Evolutionary conservation across 2,329 filamentous ascomycete genomes (phyloP).

Genomic region (Beauveria scarabaeidicola): DNA sequence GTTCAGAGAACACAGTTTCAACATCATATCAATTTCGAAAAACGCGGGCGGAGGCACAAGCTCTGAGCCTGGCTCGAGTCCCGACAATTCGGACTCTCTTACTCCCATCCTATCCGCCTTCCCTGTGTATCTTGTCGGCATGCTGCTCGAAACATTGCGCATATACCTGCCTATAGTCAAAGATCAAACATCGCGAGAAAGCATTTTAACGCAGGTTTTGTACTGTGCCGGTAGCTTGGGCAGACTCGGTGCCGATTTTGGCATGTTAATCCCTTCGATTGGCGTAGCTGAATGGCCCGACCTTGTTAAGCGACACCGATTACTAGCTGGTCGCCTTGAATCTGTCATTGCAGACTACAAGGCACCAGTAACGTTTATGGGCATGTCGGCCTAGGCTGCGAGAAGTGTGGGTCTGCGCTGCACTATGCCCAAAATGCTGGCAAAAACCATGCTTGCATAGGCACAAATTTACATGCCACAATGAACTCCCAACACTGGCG

Average conservation of each 20-base stretch:
- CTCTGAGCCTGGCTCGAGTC: neutral
- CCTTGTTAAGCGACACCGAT: constrained; percentile 77
- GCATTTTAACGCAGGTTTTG: constrained; percentile 81
- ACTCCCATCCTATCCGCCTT: constrained; percentile 78
- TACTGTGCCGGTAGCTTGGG: constrained; percentile 91
- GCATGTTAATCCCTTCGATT: constrained; percentile 63
- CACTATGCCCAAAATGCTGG: neutral
- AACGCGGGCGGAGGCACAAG: constrained; percentile 53
- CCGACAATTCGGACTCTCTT: constrained; percentile 43
- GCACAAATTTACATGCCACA: neutral
- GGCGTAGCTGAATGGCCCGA: constrained; percentile 72
- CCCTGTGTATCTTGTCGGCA: constrained; percentile 70
- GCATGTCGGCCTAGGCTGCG: constrained; percentile 5
- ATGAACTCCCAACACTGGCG: neutral
- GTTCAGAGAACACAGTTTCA: constrained; percentile 94
- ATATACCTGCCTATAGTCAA: constrained; percentile 72
- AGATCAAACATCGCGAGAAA: constrained; percentile 74
- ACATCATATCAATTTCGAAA: constrained; percentile 87
- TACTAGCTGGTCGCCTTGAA: constrained; percentile 72
- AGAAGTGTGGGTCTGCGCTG: neutral
- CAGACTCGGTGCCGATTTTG: constrained; percentile 84
- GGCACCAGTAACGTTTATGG: constrained; percentile 4
- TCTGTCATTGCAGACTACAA: constrained; percentile 51
- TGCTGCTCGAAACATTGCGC: constrained; percentile 69
- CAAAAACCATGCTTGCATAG: neutral